Percentiles rank a stretch among this genome's conserved stretches.
Evolutionary conservation across 179 eudicot species (phyloP).

Genomic region (Vitellaria paradoxa): DNA sequence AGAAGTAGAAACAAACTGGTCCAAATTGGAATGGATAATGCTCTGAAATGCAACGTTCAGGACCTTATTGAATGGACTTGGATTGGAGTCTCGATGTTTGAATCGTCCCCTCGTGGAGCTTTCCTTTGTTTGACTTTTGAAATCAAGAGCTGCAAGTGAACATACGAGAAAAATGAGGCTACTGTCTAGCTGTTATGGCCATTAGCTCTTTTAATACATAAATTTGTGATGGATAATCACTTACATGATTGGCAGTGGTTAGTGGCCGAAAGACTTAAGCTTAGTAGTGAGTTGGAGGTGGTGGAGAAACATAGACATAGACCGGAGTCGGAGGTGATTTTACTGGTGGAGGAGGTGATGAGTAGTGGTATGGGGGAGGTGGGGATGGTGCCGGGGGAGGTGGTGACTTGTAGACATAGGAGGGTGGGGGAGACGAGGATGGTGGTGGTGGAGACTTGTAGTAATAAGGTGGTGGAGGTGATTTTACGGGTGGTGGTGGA

Average conservation of each 20-base stretch:
- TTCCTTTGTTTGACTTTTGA: conserved; percentile 14
- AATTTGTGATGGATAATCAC: neutral
- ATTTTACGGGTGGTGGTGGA: conserved; percentile 22
- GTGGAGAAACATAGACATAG: neutral
- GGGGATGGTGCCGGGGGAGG: conserved; percentile 12
- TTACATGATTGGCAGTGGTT: conserved; percentile 18
- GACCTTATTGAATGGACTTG: conserved; percentile 27
- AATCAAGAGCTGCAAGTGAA: conserved; percentile 10
- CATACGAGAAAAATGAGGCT: neutral
- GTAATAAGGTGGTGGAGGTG: neutral
- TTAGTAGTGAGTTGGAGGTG: conserved; percentile 26
- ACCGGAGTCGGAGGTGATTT: neutral
- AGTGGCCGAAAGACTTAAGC: neutral
- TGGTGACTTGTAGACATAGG: neutral
- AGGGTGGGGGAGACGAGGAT: neutral
- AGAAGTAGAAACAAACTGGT: conserved; percentile 22
- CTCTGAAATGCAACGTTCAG: conserved; percentile 12
- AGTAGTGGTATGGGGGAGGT: conserved; percentile 7
- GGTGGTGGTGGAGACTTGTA: conserved; percentile 13
- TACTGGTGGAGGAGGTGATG: conserved; percentile 2
- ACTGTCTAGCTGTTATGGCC: neutral
- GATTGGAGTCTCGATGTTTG: neutral
- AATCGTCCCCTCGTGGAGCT: conserved; percentile 14
- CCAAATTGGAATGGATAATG: conserved; percentile 7
- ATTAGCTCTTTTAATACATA: neutral